Percentiles rank a stretch among this genome's conserved stretches.
These are phyloP conservation scores for Vigna nakashimae DNA, from an alignment of 306 rosid genomes.

Conservation along the genomic window DNA sequence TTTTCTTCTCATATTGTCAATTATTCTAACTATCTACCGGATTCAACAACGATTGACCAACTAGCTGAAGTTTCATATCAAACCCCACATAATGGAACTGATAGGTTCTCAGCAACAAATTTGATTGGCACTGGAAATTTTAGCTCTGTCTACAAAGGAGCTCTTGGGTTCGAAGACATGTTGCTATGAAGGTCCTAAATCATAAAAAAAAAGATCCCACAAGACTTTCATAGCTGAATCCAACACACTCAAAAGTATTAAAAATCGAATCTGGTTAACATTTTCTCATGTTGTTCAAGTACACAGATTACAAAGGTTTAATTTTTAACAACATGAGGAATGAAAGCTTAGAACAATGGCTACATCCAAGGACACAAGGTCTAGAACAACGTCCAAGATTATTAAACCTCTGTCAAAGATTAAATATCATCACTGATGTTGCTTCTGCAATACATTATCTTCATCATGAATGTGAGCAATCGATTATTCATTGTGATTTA, in stretches of 20 bases:
- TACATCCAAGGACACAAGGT: neutral
- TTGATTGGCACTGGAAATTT: neutral
- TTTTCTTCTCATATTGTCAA: neutral
- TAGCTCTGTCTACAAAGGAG: neutral
- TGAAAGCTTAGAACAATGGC: no score
- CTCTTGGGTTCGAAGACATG: neutral
- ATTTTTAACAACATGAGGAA: neutral
- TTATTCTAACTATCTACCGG: neutral
- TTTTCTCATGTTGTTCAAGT: slow-evolving; percentile 11
- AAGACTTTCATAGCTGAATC: neutral
- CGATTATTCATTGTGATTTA: neutral
- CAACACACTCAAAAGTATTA: no score
- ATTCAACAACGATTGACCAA: neutral
- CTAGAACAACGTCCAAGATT: neutral
- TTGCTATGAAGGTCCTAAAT: slow-evolving; percentile 10
- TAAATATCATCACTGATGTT: neutral
- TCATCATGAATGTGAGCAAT: neutral
- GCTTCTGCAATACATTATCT: neutral
- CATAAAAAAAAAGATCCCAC: neutral
- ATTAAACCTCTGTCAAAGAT: neutral
- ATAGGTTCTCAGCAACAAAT: neutral
- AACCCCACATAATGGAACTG: no score
- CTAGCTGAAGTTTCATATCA: slow-evolving; percentile 2
- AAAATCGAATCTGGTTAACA: neutral
- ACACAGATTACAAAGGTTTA: slow-evolving; percentile 3